Evolutionary conservation across 768 basidiomycete genomes (phyloP), one percentile per base, ranked within the genome.

Genomic region (Plicaturopsis crispa): DNA sequence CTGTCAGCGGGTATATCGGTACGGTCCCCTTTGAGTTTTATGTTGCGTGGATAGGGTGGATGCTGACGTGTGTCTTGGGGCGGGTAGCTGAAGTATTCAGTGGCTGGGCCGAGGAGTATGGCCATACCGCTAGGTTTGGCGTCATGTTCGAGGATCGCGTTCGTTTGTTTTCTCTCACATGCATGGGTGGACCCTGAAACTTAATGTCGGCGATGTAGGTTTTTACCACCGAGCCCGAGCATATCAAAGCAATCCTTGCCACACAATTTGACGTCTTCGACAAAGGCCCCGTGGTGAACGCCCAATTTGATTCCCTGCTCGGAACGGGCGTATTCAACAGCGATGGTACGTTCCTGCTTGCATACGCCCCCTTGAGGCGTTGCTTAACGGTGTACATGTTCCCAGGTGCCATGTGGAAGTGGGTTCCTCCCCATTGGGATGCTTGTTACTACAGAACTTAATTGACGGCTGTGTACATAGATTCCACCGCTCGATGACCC

Each of bases 401-500:
- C n/a, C n/a, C n/a, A 28, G 26, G 26, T 14, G 26, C 8, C 10
- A 28, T 28, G 26, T 28, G 26, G 26, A 28, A 28, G 26, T 28
- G 26, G 14, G 26, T 14, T 28, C 8, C 14, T 28, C 26, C 26
- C 26, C 10, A 14, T 14, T 8, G 10, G 14, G 14, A 8, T 28
- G 14, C 10, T 28, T 14, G 10, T 28, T 28, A 14, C 8, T 8
- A 28, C 10, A 14, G 26, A 14, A 14, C 14, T 28, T 28, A 8
- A 28, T 28, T 8, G 10, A 28, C 14, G 26, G 8, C 14, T 28
- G 10, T 28, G 8, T 14, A 8, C 10, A 14, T 26, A 72, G 71
- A 48, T 79, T 79, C 47, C 77, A 80, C 46, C 71, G 78, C n/a
- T 69, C 68, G 5, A 78, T 78, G 54, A 73, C 75, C 0, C 70